Evolutionary conservation across 2,329 filamentous ascomycete genomes (phyloP).

Genomic region (Madurella fahalii): DNA sequence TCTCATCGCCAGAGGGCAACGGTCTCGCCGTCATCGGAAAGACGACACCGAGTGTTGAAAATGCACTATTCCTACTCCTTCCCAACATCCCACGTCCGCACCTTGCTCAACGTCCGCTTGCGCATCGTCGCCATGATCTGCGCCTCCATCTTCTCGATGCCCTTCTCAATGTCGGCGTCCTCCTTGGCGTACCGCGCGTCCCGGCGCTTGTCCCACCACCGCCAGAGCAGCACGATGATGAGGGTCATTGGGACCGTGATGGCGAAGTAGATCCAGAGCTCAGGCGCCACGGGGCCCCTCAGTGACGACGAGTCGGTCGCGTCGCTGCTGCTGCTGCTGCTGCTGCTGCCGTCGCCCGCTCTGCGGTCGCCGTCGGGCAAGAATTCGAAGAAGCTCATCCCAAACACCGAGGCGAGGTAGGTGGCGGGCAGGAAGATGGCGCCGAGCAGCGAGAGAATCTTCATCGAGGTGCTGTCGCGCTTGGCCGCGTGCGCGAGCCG

Average conservation of each 20-base stretch:
- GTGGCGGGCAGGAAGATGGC: constrained; percentile 61
- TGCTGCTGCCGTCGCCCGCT: not conserved
- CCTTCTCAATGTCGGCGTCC: constrained; percentile 49
- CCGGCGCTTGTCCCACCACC: constrained; percentile 48
- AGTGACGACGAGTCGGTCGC: constrained; percentile 31
- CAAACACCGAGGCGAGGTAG: constrained; percentile 59
- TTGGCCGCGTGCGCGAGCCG: constrained; percentile 57
- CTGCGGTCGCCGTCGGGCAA: constrained; percentile 37
- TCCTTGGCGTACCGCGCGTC: constrained; percentile 46
- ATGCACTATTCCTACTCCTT: not conserved
- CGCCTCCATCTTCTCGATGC: constrained; percentile 54
- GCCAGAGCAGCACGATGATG: constrained; percentile 52
- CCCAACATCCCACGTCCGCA: constrained; percentile 46
- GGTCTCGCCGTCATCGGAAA: not conserved
- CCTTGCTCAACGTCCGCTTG: constrained; percentile 54
- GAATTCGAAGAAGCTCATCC: constrained; percentile 65
- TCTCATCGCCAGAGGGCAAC: not conserved
- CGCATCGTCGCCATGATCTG: constrained; percentile 55
- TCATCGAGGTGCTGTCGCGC: constrained; percentile 61
- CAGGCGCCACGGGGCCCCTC: constrained; percentile 40
- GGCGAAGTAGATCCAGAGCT: constrained; percentile 61
- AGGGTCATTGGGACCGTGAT: constrained; percentile 56
- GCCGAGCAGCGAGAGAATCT: constrained; percentile 60
- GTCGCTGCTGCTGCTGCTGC: too few species aligned
- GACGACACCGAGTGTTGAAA: not conserved